Base-by-base conservation (phyloP, 352 stramenopile species). In the Blastocystis sp. region DNA sequence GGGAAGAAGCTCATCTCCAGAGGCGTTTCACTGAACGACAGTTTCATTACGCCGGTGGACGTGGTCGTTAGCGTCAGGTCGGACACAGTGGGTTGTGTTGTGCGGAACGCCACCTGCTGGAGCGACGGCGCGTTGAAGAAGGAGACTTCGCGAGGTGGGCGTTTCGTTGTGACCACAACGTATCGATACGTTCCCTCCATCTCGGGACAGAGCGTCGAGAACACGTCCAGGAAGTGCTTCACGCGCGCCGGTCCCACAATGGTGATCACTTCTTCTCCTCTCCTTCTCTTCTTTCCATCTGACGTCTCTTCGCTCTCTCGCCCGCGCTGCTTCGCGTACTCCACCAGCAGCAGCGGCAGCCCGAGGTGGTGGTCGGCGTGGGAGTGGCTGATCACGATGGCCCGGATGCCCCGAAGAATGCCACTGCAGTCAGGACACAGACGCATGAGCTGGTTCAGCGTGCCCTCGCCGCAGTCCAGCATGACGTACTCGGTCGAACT, bases 391-490 rank as follows among this genome's bases (percentile, higher is more conserved):
- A 90, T 70, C 31, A 77, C 13, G 1, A 74, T 29, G 2, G 78
- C 31, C 2, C n/a, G 41, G 9, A 66, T 55, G 12, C 62, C 45
- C 3, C 6, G 24, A 13, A 29, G 16, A 0, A 69, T n/a, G 6
- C 51, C 3, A 31, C 3, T 21, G 1, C 2, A 33, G 21, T 35
- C 39, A 10, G 29, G 31, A n/a, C 50, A 41, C 51, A 90, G 21
- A 2, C 80, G 80, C 31, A 69, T n/a, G 1, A 90, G 62, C 60
- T 85, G 67, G 3, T 37, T 59, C 16, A 85, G 50, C 2, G 71
- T 90, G 24, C 85, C 85, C 37, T 65, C 70, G 65, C 85, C 85
- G 66, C 85, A 90, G 71, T 90, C 85, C 0, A 88, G 19, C 9
- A 90, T 70, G 13, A 63, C 35, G 19, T 2, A 51, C 19, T 61